Evolutionary conservation across 768 basidiomycete species (phyloP).

Genomic region (Pisolithus tinctorius): DNA sequence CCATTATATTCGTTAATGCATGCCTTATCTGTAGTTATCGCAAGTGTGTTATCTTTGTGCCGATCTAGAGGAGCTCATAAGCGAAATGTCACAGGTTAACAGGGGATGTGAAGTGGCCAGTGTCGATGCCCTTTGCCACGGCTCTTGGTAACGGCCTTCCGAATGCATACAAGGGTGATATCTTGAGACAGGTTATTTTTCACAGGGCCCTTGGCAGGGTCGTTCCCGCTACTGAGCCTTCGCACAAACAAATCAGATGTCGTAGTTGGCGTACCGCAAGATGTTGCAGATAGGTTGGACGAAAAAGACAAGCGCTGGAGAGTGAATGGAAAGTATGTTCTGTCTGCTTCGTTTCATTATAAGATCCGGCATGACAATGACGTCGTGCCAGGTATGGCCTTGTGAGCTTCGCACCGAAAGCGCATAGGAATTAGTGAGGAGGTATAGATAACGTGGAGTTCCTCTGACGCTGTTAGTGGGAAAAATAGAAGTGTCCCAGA

Average conservation of each 20-base stretch:
- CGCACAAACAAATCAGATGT: conserved; percentile 97
- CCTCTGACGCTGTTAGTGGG: no score
- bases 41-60: conserved; percentile 48
- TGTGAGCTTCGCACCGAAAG: conserved; percentile 24
- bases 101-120: conserved; percentile 85
- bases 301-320: conserved; percentile 65
- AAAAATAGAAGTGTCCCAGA: no score
- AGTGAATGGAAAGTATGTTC: conserved; percentile 63
- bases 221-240: conserved; percentile 77
- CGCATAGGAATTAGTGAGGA: neutral
- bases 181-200: neutral
- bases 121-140: conserved; percentile 62
- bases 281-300: conserved; percentile 64
- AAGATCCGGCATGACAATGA: neutral
- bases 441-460: neutral
- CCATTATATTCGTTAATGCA: conserved; percentile 1
- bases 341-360: neutral
- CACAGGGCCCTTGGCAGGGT: conserved; percentile 69
- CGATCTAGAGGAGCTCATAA: conserved; percentile 2
- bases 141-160: conserved; percentile 52
- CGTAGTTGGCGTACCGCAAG: conserved; percentile 68
- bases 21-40: conserved; percentile 49
- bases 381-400: conserved; percentile 20
- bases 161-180: neutral
- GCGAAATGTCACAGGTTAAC: conserved; percentile 53